Conservation (phyloP, 768 basidiomycete species). For the Asterophora lycoperdoides region DNA sequence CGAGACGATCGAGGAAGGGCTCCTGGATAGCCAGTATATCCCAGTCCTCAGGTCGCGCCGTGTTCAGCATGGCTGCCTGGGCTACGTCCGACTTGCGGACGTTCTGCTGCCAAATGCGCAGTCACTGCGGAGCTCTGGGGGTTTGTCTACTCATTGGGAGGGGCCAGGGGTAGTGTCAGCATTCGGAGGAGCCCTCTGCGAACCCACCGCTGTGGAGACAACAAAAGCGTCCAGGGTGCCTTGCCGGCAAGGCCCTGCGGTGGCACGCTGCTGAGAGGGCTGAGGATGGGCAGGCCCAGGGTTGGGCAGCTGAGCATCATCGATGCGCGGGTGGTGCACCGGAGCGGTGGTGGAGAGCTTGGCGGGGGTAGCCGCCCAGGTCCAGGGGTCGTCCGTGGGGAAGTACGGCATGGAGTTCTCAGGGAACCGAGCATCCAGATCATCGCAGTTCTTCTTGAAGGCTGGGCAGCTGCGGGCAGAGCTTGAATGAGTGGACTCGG, state of each 20-base stretch:
- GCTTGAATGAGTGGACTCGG: conserved; percentile 5
- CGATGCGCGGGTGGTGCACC: neutral
- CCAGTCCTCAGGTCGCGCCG: conserved; percentile 10
- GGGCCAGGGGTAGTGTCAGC: conserved; percentile 8
- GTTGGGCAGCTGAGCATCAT: neutral
- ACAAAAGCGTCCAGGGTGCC: neutral
- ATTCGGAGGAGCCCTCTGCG: neutral
- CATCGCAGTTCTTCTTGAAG: neutral
- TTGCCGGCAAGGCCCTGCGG: neutral
- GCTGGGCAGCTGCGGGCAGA: neutral
- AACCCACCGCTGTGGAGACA: neutral
- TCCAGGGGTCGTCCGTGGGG: conserved; percentile 2
- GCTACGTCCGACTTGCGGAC: no score
- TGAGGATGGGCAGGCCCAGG: neutral
- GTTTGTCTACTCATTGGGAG: conserved; percentile 21
- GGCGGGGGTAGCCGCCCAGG: neutral
- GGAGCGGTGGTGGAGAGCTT: neutral
- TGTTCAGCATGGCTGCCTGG: conserved; percentile 15
- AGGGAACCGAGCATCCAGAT: neutral
- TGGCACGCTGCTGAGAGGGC: neutral
- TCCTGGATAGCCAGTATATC: conserved; percentile 30
- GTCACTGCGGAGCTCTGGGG: neutral
- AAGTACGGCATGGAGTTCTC: conserved; percentile 12
- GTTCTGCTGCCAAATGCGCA: no score
- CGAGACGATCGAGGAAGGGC: conserved; percentile 21